Evolutionary conservation across 2,329 filamentous ascomycete species (phyloP).

Genomic region (Helotiales sp.): DNA sequence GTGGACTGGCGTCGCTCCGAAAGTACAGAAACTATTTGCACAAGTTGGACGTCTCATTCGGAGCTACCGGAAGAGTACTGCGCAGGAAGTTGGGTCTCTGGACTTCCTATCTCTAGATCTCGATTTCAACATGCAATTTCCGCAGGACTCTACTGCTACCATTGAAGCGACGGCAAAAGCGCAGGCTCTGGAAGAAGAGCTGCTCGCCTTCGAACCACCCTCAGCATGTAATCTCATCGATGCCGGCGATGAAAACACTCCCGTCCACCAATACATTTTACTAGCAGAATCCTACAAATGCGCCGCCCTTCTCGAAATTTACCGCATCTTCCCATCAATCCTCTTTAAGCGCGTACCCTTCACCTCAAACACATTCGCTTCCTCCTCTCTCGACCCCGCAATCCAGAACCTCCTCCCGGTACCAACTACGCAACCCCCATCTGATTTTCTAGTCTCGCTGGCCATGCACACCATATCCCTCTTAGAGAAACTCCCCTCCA

Average conservation of each 20-base stretch:
- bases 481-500: conserved; percentile 35
- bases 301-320: conserved; percentile 38
- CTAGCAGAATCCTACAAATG: conserved; percentile 40
- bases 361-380: conserved; percentile 16
- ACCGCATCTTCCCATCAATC: conserved; percentile 37
- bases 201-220: conserved; percentile 37
- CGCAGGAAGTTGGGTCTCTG: conserved; percentile 29
- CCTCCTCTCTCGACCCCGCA: conserved; percentile 4
- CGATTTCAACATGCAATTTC: conserved; percentile 30
- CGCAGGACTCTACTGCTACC: conserved; percentile 25
- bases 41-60: conserved; percentile 40
- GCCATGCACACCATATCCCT: conserved; percentile 38
- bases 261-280: conserved; percentile 40
- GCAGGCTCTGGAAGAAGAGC: conserved; percentile 36
- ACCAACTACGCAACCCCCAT: conserved; percentile 25
- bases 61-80: conserved; percentile 31
- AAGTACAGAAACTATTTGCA: conserved; percentile 37
- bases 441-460: conserved; percentile 39
- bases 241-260: conserved; percentile 40
- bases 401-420: conserved; percentile 25
- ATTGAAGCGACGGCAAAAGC: conserved; percentile 32
- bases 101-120: conserved; percentile 35
- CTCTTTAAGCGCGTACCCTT: conserved; percentile 31
- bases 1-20: conserved; percentile 40
- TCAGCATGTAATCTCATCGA: conserved; percentile 33